Base-by-base conservation (phyloP, 345 rosid genomes). In the Syzygium jambos region DNA sequence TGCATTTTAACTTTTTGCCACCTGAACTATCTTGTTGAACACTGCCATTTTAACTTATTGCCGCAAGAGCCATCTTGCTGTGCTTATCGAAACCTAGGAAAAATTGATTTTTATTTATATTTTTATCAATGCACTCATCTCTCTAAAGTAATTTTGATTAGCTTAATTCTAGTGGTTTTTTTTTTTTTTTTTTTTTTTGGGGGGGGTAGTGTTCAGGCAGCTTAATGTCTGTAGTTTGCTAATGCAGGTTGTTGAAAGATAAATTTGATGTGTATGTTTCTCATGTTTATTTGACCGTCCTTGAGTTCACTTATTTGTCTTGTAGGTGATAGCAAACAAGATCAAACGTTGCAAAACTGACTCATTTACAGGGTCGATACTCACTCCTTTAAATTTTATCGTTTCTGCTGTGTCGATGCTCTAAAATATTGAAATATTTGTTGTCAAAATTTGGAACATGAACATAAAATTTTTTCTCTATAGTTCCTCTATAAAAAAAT, bases 321-420 rank as follows among this genome's bases (percentile, higher is more conserved):
- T 92, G 85, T 91, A 97, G 99, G 94, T 91, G 46, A 93, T 97
- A 88, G 95, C 93, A 43, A 94, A 94, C 94, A 96, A 96, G 93
- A 96, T 97, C 84, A 97, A 97, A 88, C 93, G 98, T 73, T 97
- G 98, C 97, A 96, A 96, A 91, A 95, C 98, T 12, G 98, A 97
- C 89, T 91, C 99, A 22, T 93, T 90, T 92, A 61, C 93, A 15
- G 94, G 96, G 98, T 97, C 86, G 90, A 85, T 87, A 87, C 89
- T 90, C 23, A 1, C 49, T 17, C 46, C 80, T 65, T 53, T 34
- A 55, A 9, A 38, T 49, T 51, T 53, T 23, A 52, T 16, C 65
- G 5, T 84, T 29, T 25, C 55, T 53, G 49, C 63, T 34, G 41
- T 84, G 19, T 34, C 7, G 21, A 34, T 34, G 80, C 25, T 73